Conservation (phyloP, 2,329 filamentous ascomycete genomes). For the Talaromyces pinophilus region DNA sequence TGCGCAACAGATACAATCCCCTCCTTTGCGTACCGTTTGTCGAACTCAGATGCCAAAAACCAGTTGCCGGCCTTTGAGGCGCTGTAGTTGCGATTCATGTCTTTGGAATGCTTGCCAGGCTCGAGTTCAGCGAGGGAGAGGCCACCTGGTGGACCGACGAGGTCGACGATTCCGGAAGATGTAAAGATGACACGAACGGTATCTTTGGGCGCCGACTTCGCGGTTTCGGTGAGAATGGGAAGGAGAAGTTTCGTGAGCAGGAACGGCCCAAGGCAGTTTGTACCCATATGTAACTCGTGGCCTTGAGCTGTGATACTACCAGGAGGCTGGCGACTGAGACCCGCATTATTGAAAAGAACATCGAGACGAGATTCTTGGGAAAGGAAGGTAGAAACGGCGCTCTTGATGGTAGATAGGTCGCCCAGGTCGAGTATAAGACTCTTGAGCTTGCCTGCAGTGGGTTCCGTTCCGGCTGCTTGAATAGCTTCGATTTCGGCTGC, state of each 20-base stretch:
- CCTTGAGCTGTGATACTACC: constrained; percentile 33
- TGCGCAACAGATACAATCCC: constrained; percentile 19
- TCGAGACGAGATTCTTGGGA: constrained; percentile 41
- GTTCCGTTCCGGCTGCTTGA: neutral
- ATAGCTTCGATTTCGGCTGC: constrained; percentile 50
- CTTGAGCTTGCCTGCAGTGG: neutral
- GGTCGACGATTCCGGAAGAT: constrained; percentile 33
- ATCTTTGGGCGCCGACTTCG: constrained; percentile 25
- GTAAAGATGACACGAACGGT: constrained; percentile 40
- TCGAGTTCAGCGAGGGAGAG: constrained; percentile 27
- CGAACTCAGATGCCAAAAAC: constrained; percentile 37
- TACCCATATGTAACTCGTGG: constrained; percentile 42
- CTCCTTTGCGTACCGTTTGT: constrained; percentile 18
- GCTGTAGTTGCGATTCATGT: constrained; percentile 27
- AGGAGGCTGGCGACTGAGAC: constrained; percentile 34
- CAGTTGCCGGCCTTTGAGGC: constrained; percentile 41
- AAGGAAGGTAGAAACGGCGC: constrained; percentile 7
- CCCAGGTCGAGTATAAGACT: neutral
- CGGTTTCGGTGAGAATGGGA: constrained; percentile 37
- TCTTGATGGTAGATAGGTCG: neutral
- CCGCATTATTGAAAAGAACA: constrained; percentile 48
- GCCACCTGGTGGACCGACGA: constrained; percentile 24
- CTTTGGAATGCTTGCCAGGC: constrained; percentile 26
- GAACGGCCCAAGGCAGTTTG: constrained; percentile 42
- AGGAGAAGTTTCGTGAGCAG: constrained; percentile 39